Conservation (phyloP, 1,284 basidiomycete species). For the Amylostereum chailletii region DNA sequence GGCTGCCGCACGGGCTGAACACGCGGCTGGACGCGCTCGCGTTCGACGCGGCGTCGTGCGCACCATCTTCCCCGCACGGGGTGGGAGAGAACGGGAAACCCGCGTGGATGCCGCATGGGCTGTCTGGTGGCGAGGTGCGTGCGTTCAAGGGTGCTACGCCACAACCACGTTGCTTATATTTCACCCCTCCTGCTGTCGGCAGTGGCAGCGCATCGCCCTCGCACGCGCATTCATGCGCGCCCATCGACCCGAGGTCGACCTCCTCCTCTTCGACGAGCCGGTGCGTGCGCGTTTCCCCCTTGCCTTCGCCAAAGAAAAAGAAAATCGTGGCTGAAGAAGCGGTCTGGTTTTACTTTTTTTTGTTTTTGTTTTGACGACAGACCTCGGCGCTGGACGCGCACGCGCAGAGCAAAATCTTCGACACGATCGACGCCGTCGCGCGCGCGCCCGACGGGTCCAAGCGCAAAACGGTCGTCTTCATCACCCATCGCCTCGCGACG, state of each 20-base stretch:
- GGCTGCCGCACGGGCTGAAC: slow-evolving; percentile 56
- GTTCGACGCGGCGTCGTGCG: slow-evolving; percentile 42
- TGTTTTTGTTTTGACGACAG: slow-evolving; percentile 23
- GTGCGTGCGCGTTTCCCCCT: slow-evolving; percentile 28
- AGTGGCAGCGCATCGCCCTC: slow-evolving; percentile 84
- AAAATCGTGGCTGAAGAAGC: not conserved
- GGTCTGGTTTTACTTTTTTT: not conserved
- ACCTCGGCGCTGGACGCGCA: slow-evolving; percentile 74
- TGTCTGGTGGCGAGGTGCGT: slow-evolving; percentile 72
- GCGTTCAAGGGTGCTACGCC: not conserved
- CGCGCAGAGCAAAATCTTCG: slow-evolving; percentile 73
- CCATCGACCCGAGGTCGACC: slow-evolving; percentile 61
- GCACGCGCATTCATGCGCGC: slow-evolving; percentile 80
- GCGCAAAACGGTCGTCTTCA: slow-evolving; percentile 71
- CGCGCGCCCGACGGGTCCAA: slow-evolving; percentile 42
- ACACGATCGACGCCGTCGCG: slow-evolving; percentile 58
- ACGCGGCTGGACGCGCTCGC: slow-evolving; percentile 57
- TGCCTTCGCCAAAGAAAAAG: not conserved
- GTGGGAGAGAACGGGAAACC: slow-evolving; percentile 11
- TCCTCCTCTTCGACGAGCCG: slow-evolving; percentile 76
- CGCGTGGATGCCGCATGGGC: slow-evolving; percentile 41
- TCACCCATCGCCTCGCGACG: slow-evolving; percentile 76
- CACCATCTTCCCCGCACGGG: slow-evolving; percentile 19
- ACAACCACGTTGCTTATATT: slow-evolving; percentile 2
- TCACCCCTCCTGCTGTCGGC: slow-evolving; percentile 12